phyloP scores from a whole-genome alignment of 2,329 filamentous ascomycete genomes.

The Epichloe brachyelytri region DNA sequence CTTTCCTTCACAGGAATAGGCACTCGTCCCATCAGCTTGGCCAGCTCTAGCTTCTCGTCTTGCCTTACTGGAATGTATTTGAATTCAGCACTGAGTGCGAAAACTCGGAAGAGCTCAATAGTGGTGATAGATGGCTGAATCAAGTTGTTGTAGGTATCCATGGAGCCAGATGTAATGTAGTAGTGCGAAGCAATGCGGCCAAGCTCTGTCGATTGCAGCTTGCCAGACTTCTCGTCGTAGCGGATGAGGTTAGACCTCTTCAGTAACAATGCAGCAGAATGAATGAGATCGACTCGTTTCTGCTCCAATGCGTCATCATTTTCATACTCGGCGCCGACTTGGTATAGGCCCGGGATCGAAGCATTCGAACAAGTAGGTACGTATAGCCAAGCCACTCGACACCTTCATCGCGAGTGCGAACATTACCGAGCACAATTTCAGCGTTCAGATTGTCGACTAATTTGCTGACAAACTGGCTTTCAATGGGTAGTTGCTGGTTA shows the following conservation, averaged over 20 bases:
- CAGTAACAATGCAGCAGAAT: constrained; percentile 78
- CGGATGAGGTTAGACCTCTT: constrained; percentile 84
- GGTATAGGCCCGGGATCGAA: constrained; percentile 91
- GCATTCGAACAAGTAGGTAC: constrained; percentile 95
- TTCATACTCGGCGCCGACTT: constrained; percentile 91
- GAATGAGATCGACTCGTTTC: constrained; percentile 92
- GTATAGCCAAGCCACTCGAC: constrained; percentile 99
- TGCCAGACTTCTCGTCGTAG: constrained; percentile 88
- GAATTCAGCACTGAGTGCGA: constrained; percentile 93
- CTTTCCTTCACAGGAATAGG: constrained; percentile 96
- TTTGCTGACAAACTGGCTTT: constrained; percentile 88
- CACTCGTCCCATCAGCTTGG: constrained; percentile 77
- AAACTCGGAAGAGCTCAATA: constrained; percentile 93
- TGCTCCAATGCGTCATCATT: constrained; percentile 86
- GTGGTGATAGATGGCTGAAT: constrained; percentile 86
- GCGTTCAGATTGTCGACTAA: constrained; percentile 94
- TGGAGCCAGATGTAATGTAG: constrained; percentile 92
- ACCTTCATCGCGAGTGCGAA: constrained; percentile 82
- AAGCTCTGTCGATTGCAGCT: constrained; percentile 80
- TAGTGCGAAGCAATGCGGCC: constrained; percentile 95
- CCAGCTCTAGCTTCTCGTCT: constrained; percentile 92
- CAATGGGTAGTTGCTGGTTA: constrained; percentile 94
- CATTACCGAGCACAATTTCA: constrained; percentile 87
- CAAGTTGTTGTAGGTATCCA: constrained; percentile 93
- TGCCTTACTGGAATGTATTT: constrained; percentile 97